Percentiles rank a stretch among this genome's conserved stretches.
These are phyloP conservation scores for Globisporangium canariense DNA, from an alignment of 352 stramenopile genomes.

Conservation along the genomic window DNA sequence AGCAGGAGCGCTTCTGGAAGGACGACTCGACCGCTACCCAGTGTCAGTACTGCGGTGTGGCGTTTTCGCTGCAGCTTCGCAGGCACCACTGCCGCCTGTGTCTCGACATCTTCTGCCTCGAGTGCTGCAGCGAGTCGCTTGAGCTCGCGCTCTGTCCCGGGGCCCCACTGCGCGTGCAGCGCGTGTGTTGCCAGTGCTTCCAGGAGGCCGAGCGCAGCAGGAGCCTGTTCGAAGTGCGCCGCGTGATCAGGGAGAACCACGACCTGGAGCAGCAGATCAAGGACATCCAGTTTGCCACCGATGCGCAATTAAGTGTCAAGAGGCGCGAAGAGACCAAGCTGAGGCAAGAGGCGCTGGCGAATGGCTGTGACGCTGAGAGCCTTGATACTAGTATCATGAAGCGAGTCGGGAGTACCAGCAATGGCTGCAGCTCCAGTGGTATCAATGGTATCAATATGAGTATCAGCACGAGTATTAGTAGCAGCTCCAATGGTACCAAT, in stretches of 20 bases:
- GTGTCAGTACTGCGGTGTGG: constrained; percentile 46
- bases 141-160: constrained; percentile 62
- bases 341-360: constrained; percentile 33
- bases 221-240: constrained; percentile 43
- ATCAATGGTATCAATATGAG: background rate
- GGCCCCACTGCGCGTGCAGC: constrained; percentile 47
- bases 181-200: constrained; percentile 57
- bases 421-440: background rate
- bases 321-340: constrained; percentile 41
- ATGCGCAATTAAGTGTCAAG: constrained; percentile 31
- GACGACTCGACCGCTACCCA: constrained; percentile 37
- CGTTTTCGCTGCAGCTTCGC: constrained; percentile 40
- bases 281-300: constrained; percentile 34
- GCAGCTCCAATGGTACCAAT: constrained; percentile 13
- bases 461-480: background rate
- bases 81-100: constrained; percentile 76
- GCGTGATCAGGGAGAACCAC: constrained; percentile 57
- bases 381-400: constrained; percentile 49
- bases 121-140: constrained; percentile 42
- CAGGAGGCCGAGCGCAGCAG: constrained; percentile 46
- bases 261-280: constrained; percentile 54
- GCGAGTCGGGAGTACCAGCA: constrained; percentile 26
- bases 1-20: constrained; percentile 58
- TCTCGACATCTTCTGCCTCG: constrained; percentile 65
- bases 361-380: constrained; percentile 42